Evolutionary conservation across 2,329 filamentous ascomycete genomes (phyloP), one percentile per base, ranked within the genome.

Genomic region (Colletotrichum ledebouriae): DNA sequence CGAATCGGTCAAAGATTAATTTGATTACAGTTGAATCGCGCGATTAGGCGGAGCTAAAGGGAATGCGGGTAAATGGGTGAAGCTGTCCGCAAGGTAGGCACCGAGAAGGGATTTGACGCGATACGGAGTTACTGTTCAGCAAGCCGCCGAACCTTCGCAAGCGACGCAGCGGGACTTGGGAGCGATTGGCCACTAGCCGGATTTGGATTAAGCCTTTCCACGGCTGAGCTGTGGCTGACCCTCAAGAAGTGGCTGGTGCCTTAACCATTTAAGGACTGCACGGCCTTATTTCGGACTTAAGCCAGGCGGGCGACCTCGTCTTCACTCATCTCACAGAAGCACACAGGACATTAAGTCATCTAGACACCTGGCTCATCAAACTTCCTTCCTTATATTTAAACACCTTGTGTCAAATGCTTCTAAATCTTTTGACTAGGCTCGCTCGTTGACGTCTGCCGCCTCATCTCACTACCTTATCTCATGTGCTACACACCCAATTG

Each of bases 71-170:
- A 39, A 49, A 29, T 25, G 37, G 61, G 34, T 44, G 55, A 66
- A 41, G 61, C 56, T 69, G 25, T 25, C 22, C 20, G 55, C 15
- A 58, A 63, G 64, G 55, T 34, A 37, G 65, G 41, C 65, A 29
- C 34, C 13, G 49, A n/a, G 62, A 69, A 69, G 62, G 66, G 66
- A 69, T 66, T 68, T 69, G 66, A 69, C 56, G 66, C 66, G 66
- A 59, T 29, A 29, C 29, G 29, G 44, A 63, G 55, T 46, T 67
- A 53, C 46, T 58, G 15, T 41, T 46, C 41, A 59, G 47, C 66
- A 60, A 60, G 50, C 22, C 17, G 58, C 15, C 66, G 49, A 57
- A 69, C 56, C 61, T 63, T 50, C 42, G 39, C 44, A 44, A 46
- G 47, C 22, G 55, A 25, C 25, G 17, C 47, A 25, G 20, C 29